Percentiles rank a stretch among this genome's conserved stretches.
phyloP scores from a whole-genome alignment of 768 basidiomycete species.

The Mycena vulgaris region DNA sequence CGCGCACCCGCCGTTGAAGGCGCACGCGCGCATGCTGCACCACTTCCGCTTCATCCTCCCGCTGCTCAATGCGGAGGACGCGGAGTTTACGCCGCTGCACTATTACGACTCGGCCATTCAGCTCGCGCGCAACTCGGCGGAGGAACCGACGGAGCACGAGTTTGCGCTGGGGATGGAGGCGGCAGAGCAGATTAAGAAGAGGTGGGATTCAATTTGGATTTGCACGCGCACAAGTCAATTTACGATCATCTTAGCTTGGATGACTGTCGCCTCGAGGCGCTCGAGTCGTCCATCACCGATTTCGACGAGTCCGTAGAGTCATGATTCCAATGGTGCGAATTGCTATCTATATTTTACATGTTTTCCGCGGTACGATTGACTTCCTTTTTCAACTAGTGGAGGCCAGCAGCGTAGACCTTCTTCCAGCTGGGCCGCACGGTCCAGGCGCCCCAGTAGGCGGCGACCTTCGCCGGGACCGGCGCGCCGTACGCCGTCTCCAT shows the following conservation, averaged over 20 bases:
- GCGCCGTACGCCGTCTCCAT: constrained; percentile 55
- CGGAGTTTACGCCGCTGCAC: constrained; percentile 78
- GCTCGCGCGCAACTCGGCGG: constrained; percentile 72
- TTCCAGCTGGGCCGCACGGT: constrained; percentile 61
- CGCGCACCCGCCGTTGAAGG: constrained; percentile 76
- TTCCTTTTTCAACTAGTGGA: constrained; percentile 54
- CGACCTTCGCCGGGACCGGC: constrained; percentile 12
- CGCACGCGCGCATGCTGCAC: constrained; percentile 83
- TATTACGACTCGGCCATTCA: constrained; percentile 87
- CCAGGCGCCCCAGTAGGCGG: constrained; percentile 63
- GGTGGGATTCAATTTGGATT: constrained; percentile 59
- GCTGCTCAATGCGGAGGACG: constrained; percentile 70
- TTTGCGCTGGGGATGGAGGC: constrained; percentile 76
- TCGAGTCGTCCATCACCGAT: constrained; percentile 68
- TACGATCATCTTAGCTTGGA: constrained; percentile 60
- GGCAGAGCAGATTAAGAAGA: constrained; percentile 71
- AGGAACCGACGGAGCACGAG: constrained; percentile 78
- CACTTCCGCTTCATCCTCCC: constrained; percentile 86
- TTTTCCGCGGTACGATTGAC: not conserved
- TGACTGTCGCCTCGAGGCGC: constrained; percentile 77
- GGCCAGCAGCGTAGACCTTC: constrained; percentile 59
- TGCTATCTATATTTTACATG: not conserved
- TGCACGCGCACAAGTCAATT: not conserved
- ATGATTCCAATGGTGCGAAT: constrained; percentile 10
- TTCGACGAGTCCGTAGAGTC: constrained; percentile 47